Base-by-base conservation (phyloP, 805 yeast species). In the Metschnikowia lunata region DNA sequence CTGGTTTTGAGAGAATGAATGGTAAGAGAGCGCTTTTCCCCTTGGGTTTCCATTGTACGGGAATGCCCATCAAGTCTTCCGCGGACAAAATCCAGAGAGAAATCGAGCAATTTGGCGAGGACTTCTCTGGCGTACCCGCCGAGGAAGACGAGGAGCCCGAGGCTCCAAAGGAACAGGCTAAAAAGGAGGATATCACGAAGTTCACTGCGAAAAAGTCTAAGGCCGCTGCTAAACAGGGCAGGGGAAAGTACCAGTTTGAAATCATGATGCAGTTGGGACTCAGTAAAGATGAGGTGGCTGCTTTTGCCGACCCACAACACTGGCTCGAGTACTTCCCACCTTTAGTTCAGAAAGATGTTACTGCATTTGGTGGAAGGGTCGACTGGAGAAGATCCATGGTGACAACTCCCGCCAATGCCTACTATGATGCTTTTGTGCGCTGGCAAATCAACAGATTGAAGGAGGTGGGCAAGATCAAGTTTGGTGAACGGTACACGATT, bases 31-130 rank as follows among this genome's bases (percentile, higher is more conserved):
- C 97, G 31, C 72, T 90, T 49, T 93, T 88, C 72, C 98, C 99
- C 40, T 76, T 93, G 46, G 99, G 99, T 39, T 93, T 91, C 84
- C 99, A 93, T 70, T 93, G 99, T 78, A 93, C 99, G 30, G 99
- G 99, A 76, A 85, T 93, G 97, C 98, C 99, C 43, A 93, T 93
- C 64, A 76, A 81, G 63, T 91, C 98, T 27, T 79, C 96, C 59
- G 98, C 99, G 39, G 99, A 91, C 70, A 91, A 93, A 70, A 77
- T 93, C 61, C 80, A 80, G 61, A 82, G 99, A 66, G 99, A 93
- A 74, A 75, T 90, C 47, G 97, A 93, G 70, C 65, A 79, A 64
- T 93, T 93, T 62, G 99, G 99, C 42, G 73, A 68, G 13, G 89
- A 88, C 59, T 93, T 86, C 58, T 67, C 78, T 4, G 80, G 81